Conservation (phyloP, 2,329 filamentous ascomycete species). For the Penicillium brasilianum region DNA sequence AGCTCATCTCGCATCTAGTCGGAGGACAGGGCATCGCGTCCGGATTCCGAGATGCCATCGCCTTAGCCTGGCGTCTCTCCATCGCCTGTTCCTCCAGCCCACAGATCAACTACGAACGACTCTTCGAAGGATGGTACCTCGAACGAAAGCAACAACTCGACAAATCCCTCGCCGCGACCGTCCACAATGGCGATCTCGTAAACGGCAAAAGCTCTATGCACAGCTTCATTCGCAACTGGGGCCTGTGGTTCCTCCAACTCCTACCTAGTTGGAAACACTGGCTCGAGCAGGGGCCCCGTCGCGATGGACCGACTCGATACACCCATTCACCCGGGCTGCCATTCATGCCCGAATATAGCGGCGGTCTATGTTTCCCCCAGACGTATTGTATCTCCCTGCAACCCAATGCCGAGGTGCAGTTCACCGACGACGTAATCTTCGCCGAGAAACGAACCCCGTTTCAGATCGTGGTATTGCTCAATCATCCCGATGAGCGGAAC, state of each 20-base stretch:
- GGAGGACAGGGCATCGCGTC: conserved; percentile 51
- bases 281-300: conserved; percentile 37
- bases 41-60: conserved; percentile 47
- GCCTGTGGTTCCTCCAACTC: conserved; percentile 40
- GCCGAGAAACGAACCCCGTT: conserved; percentile 32
- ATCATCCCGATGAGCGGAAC: conserved; percentile 10
- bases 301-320: conserved; percentile 38
- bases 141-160: conserved; percentile 48
- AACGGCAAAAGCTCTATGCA: conserved; percentile 36
- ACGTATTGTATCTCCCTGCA: conserved; percentile 35
- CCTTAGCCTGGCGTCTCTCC: conserved; percentile 46
- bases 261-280: conserved; percentile 37
- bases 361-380: conserved; percentile 42
- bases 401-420: conserved; percentile 21
- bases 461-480: conserved; percentile 39
- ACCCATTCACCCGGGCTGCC: conserved; percentile 35
- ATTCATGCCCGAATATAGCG: conserved; percentile 38
- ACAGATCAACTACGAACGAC: conserved; percentile 23
- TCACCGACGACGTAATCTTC: conserved; percentile 45
- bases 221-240: conserved; percentile 41
- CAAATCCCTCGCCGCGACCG: conserved; percentile 40
- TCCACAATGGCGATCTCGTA: conserved; percentile 42
- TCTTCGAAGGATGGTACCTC: conserved; percentile 41
- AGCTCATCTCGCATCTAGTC: conserved; percentile 29
- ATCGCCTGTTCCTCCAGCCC: conserved; percentile 31